A percentile compares a stretch with the other conserved stretches of the same genome.
Evolutionary conservation across 805 yeast species (phyloP).

Genomic region (Henningerozyma blattae): DNA sequence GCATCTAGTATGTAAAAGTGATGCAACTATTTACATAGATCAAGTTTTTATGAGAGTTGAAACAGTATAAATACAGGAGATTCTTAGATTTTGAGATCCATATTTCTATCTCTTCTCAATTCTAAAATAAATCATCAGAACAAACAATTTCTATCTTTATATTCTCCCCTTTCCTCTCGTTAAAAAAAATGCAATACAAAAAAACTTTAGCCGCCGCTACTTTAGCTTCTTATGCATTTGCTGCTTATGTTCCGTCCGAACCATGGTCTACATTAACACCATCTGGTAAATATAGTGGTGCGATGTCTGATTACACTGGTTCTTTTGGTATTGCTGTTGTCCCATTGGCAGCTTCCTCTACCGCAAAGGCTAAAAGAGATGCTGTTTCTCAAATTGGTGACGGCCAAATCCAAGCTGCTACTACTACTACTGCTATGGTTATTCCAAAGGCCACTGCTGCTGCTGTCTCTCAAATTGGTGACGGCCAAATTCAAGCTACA

Average conservation of each 20-base stretch:
- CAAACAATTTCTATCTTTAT: too few species aligned
- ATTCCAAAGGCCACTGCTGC: constrained; percentile 26
- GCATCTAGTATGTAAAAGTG: too few species aligned
- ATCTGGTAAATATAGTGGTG: constrained; percentile 24
- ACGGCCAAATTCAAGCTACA: constrained; percentile 28
- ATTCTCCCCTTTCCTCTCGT: too few species aligned
- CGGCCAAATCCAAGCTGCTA: constrained; percentile 29
- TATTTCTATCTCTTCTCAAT: too few species aligned
- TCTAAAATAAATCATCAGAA: too few species aligned
- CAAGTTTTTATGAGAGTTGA: too few species aligned
- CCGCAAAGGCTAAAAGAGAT: too few species aligned
- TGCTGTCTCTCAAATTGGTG: constrained; percentile 23
- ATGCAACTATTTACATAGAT: too few species aligned
- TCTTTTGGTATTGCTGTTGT: constrained; percentile 30
- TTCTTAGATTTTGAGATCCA: too few species aligned
- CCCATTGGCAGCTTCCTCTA: constrained; percentile 26
- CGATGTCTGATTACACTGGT: constrained; percentile 23
- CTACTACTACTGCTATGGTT: constrained; percentile 11
- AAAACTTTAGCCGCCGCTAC: constrained; percentile 16
- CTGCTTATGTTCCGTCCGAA: constrained; percentile 14
- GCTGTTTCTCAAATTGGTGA: constrained; percentile 32
- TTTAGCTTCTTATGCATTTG: constrained; percentile 11
- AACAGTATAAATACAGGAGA: too few species aligned
- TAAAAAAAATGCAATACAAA: constrained; percentile 9
- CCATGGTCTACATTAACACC: constrained; percentile 32